phyloP scores from a whole-genome alignment of 495 filamentous ascomycete species.

The Ascodesmis nigricans region DNA sequence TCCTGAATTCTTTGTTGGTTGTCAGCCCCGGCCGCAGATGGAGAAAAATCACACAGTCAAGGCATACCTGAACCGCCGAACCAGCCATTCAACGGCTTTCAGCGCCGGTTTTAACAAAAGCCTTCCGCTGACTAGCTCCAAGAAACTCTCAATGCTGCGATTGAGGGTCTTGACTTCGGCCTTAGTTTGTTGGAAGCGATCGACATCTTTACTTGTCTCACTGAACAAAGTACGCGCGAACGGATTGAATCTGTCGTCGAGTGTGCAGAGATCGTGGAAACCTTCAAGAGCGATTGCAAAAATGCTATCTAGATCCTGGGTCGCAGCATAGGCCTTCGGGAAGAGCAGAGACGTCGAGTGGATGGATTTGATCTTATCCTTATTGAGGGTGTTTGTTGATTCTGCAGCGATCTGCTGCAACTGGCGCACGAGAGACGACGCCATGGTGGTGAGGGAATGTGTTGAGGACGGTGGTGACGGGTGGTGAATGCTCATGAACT shows the following conservation, averaged over 20 bases:
- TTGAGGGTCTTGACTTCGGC: slow-evolving; percentile 64
- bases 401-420: slow-evolving; percentile 56
- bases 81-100: slow-evolving; percentile 83
- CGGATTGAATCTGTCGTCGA: slow-evolving; percentile 51
- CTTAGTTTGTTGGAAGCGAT: slow-evolving; percentile 61
- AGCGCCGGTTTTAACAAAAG: slow-evolving; percentile 64
- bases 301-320: slow-evolving; percentile 71
- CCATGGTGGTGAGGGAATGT: slow-evolving; percentile 31
- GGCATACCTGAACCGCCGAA: slow-evolving; percentile 67
- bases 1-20: slow-evolving; percentile 54
- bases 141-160: slow-evolving; percentile 51
- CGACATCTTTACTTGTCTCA: slow-evolving; percentile 69
- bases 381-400: slow-evolving; percentile 57
- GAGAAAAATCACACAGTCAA: slow-evolving; percentile 1
- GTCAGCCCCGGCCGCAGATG: slow-evolving; percentile 14
- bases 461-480: too few species aligned
- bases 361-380: slow-evolving; percentile 67
- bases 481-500: too few species aligned
- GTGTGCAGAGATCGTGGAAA: slow-evolving; percentile 66
- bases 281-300: slow-evolving; percentile 71
- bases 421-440: slow-evolving; percentile 57
- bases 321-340: slow-evolving; percentile 53
- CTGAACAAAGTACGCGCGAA: slow-evolving; percentile 64
- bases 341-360: slow-evolving; percentile 88
- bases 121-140: slow-evolving; percentile 51